Base-by-base conservation (phyloP, 768 basidiomycete species). In the Pholiota molesta region DNA sequence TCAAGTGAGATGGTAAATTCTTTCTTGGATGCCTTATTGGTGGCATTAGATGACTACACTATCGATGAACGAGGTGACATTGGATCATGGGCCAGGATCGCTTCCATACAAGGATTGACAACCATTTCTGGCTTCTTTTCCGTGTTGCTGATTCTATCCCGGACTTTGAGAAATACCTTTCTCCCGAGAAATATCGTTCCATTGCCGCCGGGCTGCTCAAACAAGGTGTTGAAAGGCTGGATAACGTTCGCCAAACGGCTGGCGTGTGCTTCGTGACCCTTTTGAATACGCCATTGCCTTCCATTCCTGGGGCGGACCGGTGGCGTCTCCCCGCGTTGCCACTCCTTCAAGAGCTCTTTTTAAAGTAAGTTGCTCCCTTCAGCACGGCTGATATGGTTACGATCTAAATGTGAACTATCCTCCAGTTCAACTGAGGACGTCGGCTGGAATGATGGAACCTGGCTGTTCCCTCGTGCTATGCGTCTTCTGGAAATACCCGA, bases 11-110 rank as follows among this genome's bases (percentile, higher is more conserved):
- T 78, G 39, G 77, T 88, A 55, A 73, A 77, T 58, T 69, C 77
- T 4, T 71, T 93, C 58, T 78, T 90, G 55, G 77, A 82, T 57
- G 81, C 84, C 19, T 70, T 93, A 39, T 73, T 89, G n/a, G 72
- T 70, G n/a, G 95, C 94, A 3, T 75, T 99, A 56, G 81, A 86
- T 19, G 96, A 99, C 77, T 99, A 99, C 71, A 91, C 93, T 5
- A 87, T 86, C 52, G 97, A 99, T 71, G 92, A 97, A 71, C 88
- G 97, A 65, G 97, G 97, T 4, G 97, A 99, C 71, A 91, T 99
- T 39, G 97, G 97, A 44, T 98, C 97, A 2, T 97, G 95, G 95
- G 84, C 95, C 55, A 91, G 97, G 64, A 83, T 91, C 7, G 86
- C 87, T 2, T 92, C 89, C 68, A 82, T 95, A 55, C 80, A 79